Base-by-base conservation (phyloP, 371 early-diverging fungal genomes). In the Apophysomyces sp. region DNA sequence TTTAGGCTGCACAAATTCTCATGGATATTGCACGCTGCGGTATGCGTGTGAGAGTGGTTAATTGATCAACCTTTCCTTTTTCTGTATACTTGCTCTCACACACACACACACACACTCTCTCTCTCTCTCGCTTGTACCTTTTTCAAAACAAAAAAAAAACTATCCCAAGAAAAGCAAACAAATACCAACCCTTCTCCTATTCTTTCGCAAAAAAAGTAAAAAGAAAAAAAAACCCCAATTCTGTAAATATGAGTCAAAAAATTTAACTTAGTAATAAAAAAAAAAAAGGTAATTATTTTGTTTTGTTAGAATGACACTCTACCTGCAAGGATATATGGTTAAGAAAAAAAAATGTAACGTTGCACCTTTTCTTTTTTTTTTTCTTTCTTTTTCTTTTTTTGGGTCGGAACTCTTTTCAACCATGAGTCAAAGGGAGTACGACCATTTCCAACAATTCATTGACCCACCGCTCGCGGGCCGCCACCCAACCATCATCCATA, bases 1-100 rank as follows among this genome's bases (percentile, higher is more conserved):
- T 36, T 37, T 68, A 80, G 80, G 80, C 80, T 67, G 80, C 80
- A 54, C 80, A 80, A 58, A 80, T 80, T 39, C 63, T 80, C n/a
- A 77, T 80, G 77, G 76, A 80, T 52, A 80, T 80, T 65, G 80
- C 80, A 34, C 68, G 73, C 32, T 74, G 71, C 37, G 69, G 76
- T 36, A 77, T 80, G 80, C 73, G 71, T 52, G 73, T 80, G 40
- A 69, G 61, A 49, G 60, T 74, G 26, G 60, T 64, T 53, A 58
- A 65, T 65, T 29, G 55, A 57, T 55, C 18, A 36, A 57, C 34
- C 49, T 21, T 59, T 58, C 44, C 31, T 49, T 21, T 34, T 13
- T 34, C 34, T 34, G n/a, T n/a, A n/a, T n/a, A n/a, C n/a, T n/a
- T n/a, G n/a, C n/a, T n/a, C n/a, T n/a, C n/a, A n/a, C n/a, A n/a